A percentile compares a stretch with the other conserved stretches of the same genome.
Evolutionary conservation across 345 rosid species (phyloP).

Genomic region (Hibiscus trionum): DNA sequence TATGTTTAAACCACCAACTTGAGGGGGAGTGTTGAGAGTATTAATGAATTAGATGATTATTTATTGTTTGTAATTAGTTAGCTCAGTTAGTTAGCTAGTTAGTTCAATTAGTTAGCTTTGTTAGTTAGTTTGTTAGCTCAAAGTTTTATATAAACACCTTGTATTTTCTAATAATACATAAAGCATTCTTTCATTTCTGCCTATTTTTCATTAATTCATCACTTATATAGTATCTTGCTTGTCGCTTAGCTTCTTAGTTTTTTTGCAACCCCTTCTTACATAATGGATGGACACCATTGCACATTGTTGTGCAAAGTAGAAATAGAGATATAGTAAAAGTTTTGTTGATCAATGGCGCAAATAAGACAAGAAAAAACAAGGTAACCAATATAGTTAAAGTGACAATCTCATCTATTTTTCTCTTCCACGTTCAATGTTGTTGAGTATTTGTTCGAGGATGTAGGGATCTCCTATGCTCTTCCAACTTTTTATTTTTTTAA

Average conservation of each 20-base stretch:
- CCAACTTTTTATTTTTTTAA: neutral
- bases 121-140: too few species aligned
- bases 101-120: too few species aligned
- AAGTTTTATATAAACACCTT: too few species aligned
- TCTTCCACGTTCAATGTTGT: neutral
- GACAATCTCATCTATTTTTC: neutral
- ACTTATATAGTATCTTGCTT: slow-evolving; percentile 16
- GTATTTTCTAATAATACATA: too few species aligned
- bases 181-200: too few species aligned
- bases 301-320: slow-evolving; percentile 69
- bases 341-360: slow-evolving; percentile 68
- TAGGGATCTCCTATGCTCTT: neutral
- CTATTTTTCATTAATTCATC: too few species aligned
- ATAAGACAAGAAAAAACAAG: slow-evolving; percentile 71
- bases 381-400: slow-evolving; percentile 24
- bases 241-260: slow-evolving; percentile 8
- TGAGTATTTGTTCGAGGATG: neutral
- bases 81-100: too few species aligned
- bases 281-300: slow-evolving; percentile 52
- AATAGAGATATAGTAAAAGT: slow-evolving; percentile 66
- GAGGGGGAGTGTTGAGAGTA: too few species aligned
- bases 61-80: too few species aligned
- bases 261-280: slow-evolving; percentile 19
- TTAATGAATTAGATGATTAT: too few species aligned
- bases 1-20: too few species aligned